phyloP scores from a whole-genome alignment of 2,329 filamentous ascomycete species.

The Hysterium pulicare region DNA sequence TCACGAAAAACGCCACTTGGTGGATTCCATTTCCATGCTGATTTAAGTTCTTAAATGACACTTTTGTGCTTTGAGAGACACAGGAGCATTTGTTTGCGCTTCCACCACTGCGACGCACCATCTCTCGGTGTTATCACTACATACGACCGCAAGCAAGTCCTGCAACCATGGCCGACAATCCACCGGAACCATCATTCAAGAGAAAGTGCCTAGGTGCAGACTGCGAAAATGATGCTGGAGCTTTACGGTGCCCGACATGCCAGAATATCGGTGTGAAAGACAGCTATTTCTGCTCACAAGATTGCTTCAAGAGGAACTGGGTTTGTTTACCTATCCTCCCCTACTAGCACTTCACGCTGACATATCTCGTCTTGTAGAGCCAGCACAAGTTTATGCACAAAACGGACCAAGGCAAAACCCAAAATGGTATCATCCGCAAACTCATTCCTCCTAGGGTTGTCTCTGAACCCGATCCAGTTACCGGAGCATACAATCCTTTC shows the following conservation, averaged over 20 bases:
- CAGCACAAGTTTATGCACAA: constrained; percentile 5
- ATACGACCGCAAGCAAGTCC: neutral
- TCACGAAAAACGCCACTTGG: too few species aligned
- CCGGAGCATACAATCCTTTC: constrained; percentile 6
- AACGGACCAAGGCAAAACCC: constrained; percentile 4
- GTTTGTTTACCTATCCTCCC: neutral
- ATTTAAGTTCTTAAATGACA: constrained; percentile 1
- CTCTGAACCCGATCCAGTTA: neutral
- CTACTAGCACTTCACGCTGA: neutral
- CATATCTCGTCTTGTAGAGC: constrained; percentile 1
- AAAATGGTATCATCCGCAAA: constrained; percentile 3
- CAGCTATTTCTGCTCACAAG: constrained; percentile 4
- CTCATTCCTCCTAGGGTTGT: constrained; percentile 1
- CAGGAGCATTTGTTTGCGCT: neutral
- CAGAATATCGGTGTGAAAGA: neutral
- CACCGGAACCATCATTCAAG: constrained; percentile 1
- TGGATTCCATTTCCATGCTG: too few species aligned
- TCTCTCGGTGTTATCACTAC: neutral
- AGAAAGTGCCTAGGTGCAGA: constrained; percentile 1
- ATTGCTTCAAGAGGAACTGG: constrained; percentile 5
- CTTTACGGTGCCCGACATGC: constrained; percentile 2
- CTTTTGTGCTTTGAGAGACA: neutral
- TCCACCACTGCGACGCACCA: neutral
- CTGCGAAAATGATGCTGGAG: constrained; percentile 2
- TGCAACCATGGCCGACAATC: neutral